Evolutionary conservation across 345 rosid species (phyloP), one percentile per base, ranked within the genome.

Genomic region (Heritiera littoralis): DNA sequence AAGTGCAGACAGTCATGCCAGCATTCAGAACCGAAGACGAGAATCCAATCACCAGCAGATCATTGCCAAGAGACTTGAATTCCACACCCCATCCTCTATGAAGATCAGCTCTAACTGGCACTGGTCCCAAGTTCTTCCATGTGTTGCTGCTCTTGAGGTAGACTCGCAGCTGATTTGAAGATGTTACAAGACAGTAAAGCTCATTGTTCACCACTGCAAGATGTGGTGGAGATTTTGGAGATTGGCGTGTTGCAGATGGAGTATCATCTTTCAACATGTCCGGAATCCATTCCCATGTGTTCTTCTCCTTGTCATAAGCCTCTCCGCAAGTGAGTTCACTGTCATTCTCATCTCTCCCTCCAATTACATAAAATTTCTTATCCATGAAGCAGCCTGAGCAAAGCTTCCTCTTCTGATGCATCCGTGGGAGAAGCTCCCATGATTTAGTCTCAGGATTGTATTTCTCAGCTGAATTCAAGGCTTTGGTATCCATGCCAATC

Each of bases 81-180:
- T n/a, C n/a, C n/a, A n/a, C n/a, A n/a, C n/a, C 98, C 98, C 98
- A 93, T 63, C 98, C 98, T 78, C 77, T 81, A 78, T 80, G 83
- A 63, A 86, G 83, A 83, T 87, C 93, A 1, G 98, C 98, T 73
- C 92, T 84, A 52, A 95, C 94, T 0, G 98, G 98, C 38, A 89
- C 98, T 10, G 64, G 78, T 54, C 98, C 98, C 41, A 93, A 80
- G 35, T 83, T 89, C 84, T 85, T 93, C 98, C 98, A 95, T 43
- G 85, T 74, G 72, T 88, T 95, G 87, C 72, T 79, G 18, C 66
- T 82, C 83, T 89, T 87, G 60, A 88, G 66, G 69, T 93, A 95
- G 68, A 93, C 86, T 55, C 84, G 85, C 43, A 95, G 87, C 81
- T 89, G 89, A 11, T 95, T 93, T 0, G 91, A 83, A 0, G 92